phyloP scores from a whole-genome alignment of 352 stramenopile species.

The Globisporangium cederbergense region DNA sequence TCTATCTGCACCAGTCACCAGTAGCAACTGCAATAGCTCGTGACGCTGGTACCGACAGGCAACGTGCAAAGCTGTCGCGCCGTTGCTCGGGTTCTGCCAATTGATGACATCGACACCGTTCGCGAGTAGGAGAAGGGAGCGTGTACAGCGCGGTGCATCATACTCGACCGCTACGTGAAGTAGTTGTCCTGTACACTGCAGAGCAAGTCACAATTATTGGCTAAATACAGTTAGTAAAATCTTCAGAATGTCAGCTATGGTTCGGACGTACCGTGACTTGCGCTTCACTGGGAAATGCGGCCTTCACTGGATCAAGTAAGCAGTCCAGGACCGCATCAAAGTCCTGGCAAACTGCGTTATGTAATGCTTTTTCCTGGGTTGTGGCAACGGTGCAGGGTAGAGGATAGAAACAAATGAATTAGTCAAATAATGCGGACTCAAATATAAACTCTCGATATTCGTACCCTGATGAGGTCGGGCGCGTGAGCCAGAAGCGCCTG shows the following conservation, averaged over 20 bases:
- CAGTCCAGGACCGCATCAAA: neutral
- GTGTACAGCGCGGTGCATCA: neutral
- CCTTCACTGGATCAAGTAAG: neutral
- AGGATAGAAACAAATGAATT: no score
- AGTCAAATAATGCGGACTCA: no score
- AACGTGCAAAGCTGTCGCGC: neutral
- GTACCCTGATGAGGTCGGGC: slow-evolving; percentile 17
- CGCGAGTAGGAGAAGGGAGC: neutral
- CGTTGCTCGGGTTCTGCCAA: neutral
- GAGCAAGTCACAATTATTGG: no score
- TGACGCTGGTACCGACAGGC: neutral
- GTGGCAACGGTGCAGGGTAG: no score
- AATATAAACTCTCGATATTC: no score
- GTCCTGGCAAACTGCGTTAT: neutral
- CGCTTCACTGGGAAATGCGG: neutral
- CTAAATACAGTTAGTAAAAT: neutral
- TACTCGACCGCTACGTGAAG: slow-evolving; percentile 6
- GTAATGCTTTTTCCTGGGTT: neutral
- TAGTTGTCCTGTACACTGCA: neutral
- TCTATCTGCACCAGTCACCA: neutral
- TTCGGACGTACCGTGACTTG: neutral
- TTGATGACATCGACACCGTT: neutral
- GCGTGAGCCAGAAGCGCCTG: slow-evolving; percentile 22
- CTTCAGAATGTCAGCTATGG: neutral
- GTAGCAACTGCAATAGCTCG: slow-evolving; percentile 2